Evolutionary conservation across 129 eudicot species (phyloP).

Genomic region (Pseudognaphalium luteoalbum): DNA sequence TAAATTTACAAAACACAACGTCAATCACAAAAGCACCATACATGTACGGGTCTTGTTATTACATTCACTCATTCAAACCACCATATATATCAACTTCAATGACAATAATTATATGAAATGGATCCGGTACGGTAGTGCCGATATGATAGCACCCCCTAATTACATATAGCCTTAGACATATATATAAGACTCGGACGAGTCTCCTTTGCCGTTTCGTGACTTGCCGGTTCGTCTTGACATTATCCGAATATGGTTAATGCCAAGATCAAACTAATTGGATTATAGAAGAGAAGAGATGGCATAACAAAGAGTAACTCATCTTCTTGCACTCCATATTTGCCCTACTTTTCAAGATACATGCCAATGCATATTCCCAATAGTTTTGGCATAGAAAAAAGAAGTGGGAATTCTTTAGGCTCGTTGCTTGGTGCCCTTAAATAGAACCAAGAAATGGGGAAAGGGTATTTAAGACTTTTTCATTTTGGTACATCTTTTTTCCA

Average conservation of each 20-base stretch:
- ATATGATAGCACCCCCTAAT: constrained; percentile 13
- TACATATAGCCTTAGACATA: constrained; percentile 31
- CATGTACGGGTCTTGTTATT: constrained; percentile 25
- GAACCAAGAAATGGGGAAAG: constrained; percentile 27
- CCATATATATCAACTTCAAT: constrained; percentile 4
- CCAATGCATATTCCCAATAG: constrained; percentile 24
- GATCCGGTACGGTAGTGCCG: constrained; percentile 10
- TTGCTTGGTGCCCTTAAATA: constrained; percentile 35
- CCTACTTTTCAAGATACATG: constrained; percentile 32
- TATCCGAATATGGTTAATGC: constrained; percentile 13
- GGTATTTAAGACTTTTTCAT: constrained; percentile 33
- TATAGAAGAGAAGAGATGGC: constrained; percentile 31
- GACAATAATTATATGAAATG: background rate
- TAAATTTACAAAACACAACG: background rate
- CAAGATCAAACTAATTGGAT: constrained; percentile 35
- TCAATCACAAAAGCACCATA: constrained; percentile 1
- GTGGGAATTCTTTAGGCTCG: constrained; percentile 36
- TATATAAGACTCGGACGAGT: constrained; percentile 48
- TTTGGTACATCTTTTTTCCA: constrained; percentile 17
- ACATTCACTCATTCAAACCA: constrained; percentile 26
- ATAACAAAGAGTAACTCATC: constrained; percentile 27
- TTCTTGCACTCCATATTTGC: constrained; percentile 47
- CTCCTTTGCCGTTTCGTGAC: constrained; percentile 65
- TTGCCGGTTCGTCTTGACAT: constrained; percentile 64
- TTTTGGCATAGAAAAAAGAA: constrained; percentile 29